A percentile compares a stretch with the other conserved stretches of the same genome.
Evolutionary conservation across 768 basidiomycete genomes (phyloP).

Genomic region (Favolaschia claudopus): DNA sequence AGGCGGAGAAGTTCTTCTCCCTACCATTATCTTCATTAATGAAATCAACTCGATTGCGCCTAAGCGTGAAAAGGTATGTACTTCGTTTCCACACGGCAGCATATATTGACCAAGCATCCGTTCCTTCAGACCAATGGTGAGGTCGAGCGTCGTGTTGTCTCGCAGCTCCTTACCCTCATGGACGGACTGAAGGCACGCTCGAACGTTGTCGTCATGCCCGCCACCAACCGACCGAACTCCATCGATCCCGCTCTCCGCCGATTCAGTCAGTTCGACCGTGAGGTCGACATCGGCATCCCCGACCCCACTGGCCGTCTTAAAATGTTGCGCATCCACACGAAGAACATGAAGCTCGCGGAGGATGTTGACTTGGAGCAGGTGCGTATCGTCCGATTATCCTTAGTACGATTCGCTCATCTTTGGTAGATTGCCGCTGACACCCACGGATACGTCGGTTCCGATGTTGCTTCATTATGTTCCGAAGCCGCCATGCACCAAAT

Average conservation of each 20-base stretch:
- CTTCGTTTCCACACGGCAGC: not conserved
- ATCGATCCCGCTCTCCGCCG: constrained; percentile 98
- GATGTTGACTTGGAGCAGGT: constrained; percentile 97
- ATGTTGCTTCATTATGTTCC: too few species aligned
- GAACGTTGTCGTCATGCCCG: constrained; percentile 99
- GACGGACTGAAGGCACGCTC: constrained; percentile 95
- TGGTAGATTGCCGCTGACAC: constrained; percentile 94
- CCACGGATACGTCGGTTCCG: constrained; percentile 97
- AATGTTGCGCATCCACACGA: constrained; percentile 98
- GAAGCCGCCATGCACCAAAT: too few species aligned
- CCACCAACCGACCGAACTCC: constrained; percentile 98
- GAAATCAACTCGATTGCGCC: constrained; percentile 99
- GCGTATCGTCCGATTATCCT: constrained; percentile 1
- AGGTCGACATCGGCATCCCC: constrained; percentile 98
- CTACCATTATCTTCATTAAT: constrained; percentile 99
- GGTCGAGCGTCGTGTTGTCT: constrained; percentile 98
- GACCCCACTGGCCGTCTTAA: constrained; percentile 98
- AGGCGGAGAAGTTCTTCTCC: constrained; percentile 99
- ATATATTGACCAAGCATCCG: not conserved
- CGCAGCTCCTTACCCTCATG: constrained; percentile 97
- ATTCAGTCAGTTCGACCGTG: constrained; percentile 98
- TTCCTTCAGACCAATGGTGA: constrained; percentile 92
- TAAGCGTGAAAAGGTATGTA: constrained; percentile 93
- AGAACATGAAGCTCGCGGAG: too few species aligned
- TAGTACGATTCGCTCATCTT: constrained; percentile 18